Evolutionary conservation across 805 yeast species (phyloP).

Genomic region (Ogataea thermomethanolica): DNA sequence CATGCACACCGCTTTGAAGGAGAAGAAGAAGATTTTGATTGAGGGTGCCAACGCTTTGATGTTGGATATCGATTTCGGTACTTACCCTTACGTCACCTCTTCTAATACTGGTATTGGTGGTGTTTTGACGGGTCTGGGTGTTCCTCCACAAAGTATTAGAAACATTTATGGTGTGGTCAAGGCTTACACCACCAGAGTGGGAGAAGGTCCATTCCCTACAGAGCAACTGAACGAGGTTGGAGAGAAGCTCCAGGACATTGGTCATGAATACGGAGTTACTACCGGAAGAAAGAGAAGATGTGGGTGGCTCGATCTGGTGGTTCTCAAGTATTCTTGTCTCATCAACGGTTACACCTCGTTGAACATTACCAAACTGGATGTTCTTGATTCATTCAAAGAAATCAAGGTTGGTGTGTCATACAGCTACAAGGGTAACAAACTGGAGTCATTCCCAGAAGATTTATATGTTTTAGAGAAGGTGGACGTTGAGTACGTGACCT

Average conservation of each 20-base stretch:
- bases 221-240: slow-evolving; percentile 90
- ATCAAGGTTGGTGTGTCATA: slow-evolving; percentile 86
- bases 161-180: slow-evolving; percentile 94
- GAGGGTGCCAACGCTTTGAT: slow-evolving; percentile 98
- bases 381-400: slow-evolving; percentile 84
- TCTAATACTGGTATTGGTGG: slow-evolving; percentile 97
- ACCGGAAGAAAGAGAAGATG: slow-evolving; percentile 99
- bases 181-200: slow-evolving; percentile 98
- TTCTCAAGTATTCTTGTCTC: slow-evolving; percentile 81
- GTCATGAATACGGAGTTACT: slow-evolving; percentile 96
- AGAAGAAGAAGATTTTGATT: slow-evolving; percentile 81
- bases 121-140: slow-evolving; percentile 92
- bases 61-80: slow-evolving; percentile 97
- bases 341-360: slow-evolving; percentile 94
- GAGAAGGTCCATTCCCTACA: slow-evolving; percentile 99
- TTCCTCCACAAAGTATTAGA: slow-evolving; percentile 83
- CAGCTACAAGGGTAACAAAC: slow-evolving; percentile 68
- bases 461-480: slow-evolving; percentile 76
- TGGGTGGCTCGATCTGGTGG: slow-evolving; percentile 98
- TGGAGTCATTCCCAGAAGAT: slow-evolving; percentile 91
- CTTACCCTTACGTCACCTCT: slow-evolving; percentile 96
- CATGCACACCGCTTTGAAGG: slow-evolving; percentile 71
- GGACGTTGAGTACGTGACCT: slow-evolving; percentile 85
- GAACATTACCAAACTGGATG: slow-evolving; percentile 94
- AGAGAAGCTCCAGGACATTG: slow-evolving; percentile 81